Base-by-base conservation (phyloP, 129 eudicot species). In the Tagetes erecta region DNA sequence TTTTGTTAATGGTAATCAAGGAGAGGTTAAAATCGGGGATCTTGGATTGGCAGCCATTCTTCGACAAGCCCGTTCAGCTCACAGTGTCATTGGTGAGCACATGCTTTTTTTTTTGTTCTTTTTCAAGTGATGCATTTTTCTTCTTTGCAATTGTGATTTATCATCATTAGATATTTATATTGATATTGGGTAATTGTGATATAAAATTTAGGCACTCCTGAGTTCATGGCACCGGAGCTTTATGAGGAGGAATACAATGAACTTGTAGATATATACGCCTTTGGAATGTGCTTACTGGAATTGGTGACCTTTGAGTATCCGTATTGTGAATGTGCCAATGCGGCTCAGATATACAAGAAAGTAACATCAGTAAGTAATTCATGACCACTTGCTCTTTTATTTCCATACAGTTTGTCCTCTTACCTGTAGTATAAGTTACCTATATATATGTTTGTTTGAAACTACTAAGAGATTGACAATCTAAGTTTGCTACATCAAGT, bases 191-290 rank as follows among this genome's bases (percentile, higher is more conserved):
- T 45, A 59, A 73, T 34, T 55, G 45, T 42, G 1, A 52, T 34
- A 64, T 50, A 46, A 56, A 46, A 51, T 63, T 71, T 50, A 94
- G 99, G 99, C 75, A 94, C 99, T 20, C 99, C 99, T 1, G 97
- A 94, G 74, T 94, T 94, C 75, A 94, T 94, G 99, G 99, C 99
- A 67, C 99, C 99, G 8, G 99, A 94, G 78, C 94, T 94, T 67
- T 94, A 94, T 76, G 97, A 94, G 76, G 99, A 94, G 88, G 95
- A 91, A 78, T 94, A 94, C 74, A 78, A 94, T 67, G 97, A 94
- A 80, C 99, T 94, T 71, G 96, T 94, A 46, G 99, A 94, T 83
- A 91, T 94, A 57, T 94, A 94, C 67, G 99, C 99, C 68, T 94
- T 94, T 78, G 99, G 99, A 56, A 94, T 94, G 99, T 94, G 99